Evolutionary conservation across 2,329 filamentous ascomycete genomes (phyloP).

Genomic region (Colletotrichum agaves): DNA sequence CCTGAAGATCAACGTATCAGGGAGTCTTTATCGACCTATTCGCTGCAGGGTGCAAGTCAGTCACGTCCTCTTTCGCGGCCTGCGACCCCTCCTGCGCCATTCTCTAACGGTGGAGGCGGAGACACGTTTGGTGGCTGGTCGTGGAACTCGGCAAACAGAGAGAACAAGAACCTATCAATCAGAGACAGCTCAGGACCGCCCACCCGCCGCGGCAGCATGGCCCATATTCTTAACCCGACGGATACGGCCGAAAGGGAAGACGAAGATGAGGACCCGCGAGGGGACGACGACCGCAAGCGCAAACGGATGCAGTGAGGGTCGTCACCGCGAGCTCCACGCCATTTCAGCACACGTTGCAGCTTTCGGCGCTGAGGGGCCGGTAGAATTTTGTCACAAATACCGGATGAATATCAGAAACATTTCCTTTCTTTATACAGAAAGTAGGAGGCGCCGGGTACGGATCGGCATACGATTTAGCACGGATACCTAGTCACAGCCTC

Average conservation of each 20-base stretch:
- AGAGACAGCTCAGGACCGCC: slow-evolving; percentile 67
- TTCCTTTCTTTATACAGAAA: slow-evolving; percentile 28
- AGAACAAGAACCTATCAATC: slow-evolving; percentile 61
- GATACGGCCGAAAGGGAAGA: slow-evolving; percentile 66
- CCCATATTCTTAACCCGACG: slow-evolving; percentile 70
- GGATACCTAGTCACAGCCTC: slow-evolving; percentile 11
- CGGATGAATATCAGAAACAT: slow-evolving; percentile 15
- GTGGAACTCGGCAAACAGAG: slow-evolving; percentile 63
- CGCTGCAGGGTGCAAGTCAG: slow-evolving; percentile 57
- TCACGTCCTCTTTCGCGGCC: slow-evolving; percentile 60
- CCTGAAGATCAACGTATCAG: slow-evolving; percentile 66
- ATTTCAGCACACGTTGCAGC: background rate
- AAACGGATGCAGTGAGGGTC: slow-evolving; percentile 63
- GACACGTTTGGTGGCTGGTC: slow-evolving; percentile 67
- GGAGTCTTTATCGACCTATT: slow-evolving; percentile 67
- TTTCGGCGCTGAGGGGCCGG: slow-evolving; percentile 6
- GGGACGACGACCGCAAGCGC: slow-evolving; percentile 70
- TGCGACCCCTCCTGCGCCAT: slow-evolving; percentile 63
- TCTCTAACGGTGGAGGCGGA: slow-evolving; percentile 55
- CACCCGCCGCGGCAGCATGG: slow-evolving; percentile 69
- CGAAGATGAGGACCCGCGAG: slow-evolving; percentile 65
- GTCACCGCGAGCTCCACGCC: background rate
- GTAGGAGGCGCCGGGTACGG: slow-evolving; percentile 1
- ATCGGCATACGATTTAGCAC: slow-evolving; percentile 17
- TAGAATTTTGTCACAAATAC: slow-evolving; percentile 32